These are phyloP conservation scores for Cyclotella atomus DNA, from an alignment of 108 stramenopile genomes.

Conservation along the genomic window DNA sequence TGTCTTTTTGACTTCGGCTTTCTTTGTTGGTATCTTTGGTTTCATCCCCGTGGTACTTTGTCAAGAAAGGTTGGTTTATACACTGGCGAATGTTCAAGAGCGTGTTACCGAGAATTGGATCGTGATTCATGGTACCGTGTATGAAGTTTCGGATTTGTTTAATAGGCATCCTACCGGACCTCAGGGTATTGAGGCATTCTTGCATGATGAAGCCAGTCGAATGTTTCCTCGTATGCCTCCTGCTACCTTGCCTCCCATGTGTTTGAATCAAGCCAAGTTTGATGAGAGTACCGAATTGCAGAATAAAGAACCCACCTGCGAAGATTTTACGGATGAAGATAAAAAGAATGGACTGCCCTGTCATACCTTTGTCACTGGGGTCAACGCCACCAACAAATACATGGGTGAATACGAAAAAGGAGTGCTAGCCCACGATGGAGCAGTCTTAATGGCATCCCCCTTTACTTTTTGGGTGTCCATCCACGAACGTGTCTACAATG, in stretches of 20 bases:
- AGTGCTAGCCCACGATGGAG: constrained; percentile 27
- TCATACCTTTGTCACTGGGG: constrained; percentile 35
- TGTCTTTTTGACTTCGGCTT: constrained; percentile 31
- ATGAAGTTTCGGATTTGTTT: constrained; percentile 48
- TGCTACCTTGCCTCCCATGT: constrained; percentile 26
- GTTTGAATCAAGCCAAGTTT: constrained; percentile 26
- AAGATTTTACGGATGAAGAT: constrained; percentile 39
- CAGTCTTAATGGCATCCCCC: constrained; percentile 26
- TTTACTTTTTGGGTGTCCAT: constrained; percentile 55
- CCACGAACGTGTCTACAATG: constrained; percentile 56
- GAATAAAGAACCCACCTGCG: constrained; percentile 27
- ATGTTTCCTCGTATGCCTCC: constrained; percentile 50
- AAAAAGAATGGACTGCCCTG: constrained; percentile 34
- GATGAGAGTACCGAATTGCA: constrained; percentile 20
- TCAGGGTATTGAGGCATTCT: constrained; percentile 43
- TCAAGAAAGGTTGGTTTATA: constrained; percentile 27
- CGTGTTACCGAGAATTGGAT: constrained; percentile 52
- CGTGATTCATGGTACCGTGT: constrained; percentile 49
- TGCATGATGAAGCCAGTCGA: constrained; percentile 58
- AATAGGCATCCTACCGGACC: constrained; percentile 58
- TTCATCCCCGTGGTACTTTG: constrained; percentile 53
- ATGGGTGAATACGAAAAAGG: constrained; percentile 44
- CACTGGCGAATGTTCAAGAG: constrained; percentile 40
- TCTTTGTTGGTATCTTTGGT: constrained; percentile 53
- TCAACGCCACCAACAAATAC: constrained; percentile 12